Evolutionary conservation across 768 basidiomycete species (phyloP).

Genomic region (Kwoniella heveanensis): DNA sequence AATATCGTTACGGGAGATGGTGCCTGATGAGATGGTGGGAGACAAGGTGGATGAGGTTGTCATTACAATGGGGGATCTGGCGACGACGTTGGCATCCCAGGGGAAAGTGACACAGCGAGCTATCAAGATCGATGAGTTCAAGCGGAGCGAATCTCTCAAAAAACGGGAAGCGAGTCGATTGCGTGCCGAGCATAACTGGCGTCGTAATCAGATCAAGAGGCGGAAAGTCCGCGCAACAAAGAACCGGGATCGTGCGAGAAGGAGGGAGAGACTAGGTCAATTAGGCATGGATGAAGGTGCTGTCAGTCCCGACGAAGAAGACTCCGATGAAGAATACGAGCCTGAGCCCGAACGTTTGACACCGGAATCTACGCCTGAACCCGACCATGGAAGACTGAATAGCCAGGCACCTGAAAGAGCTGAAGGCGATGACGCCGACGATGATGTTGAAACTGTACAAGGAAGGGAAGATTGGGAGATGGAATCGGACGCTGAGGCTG

Average conservation of each 20-base stretch:
- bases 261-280: conserved; percentile 16
- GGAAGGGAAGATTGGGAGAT: conserved; percentile 15
- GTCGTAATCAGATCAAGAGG: conserved; percentile 18
- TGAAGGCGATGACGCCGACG: conserved; percentile 15
- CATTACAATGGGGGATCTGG: conserved; percentile 33
- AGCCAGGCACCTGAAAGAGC: conserved; percentile 1
- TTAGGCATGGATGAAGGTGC: conserved; percentile 9
- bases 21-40: conserved; percentile 28
- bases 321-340: conserved; percentile 44
- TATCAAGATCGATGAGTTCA: conserved; percentile 20
- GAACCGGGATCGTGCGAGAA: conserved; percentile 16
- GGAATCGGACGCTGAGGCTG: conserved; percentile 4
- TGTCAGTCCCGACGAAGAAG: conserved; percentile 32
- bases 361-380: conserved; percentile 32
- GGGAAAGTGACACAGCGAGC: conserved; percentile 29
- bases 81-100: conserved; percentile 17
- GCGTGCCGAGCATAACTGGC: conserved; percentile 11
- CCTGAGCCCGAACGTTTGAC: conserved; percentile 39
- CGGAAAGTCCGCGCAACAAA: conserved; percentile 19
- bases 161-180: conserved; percentile 13
- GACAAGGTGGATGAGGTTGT: conserved; percentile 19
- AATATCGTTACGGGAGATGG: conserved; percentile 16
- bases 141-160: conserved; percentile 6
- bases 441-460: conserved; percentile 7
- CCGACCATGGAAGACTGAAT: conserved; percentile 14